phyloP scores from a whole-genome alignment of 1,139 yeast genomes.

The Meyerozyma guilliermondii region DNA sequence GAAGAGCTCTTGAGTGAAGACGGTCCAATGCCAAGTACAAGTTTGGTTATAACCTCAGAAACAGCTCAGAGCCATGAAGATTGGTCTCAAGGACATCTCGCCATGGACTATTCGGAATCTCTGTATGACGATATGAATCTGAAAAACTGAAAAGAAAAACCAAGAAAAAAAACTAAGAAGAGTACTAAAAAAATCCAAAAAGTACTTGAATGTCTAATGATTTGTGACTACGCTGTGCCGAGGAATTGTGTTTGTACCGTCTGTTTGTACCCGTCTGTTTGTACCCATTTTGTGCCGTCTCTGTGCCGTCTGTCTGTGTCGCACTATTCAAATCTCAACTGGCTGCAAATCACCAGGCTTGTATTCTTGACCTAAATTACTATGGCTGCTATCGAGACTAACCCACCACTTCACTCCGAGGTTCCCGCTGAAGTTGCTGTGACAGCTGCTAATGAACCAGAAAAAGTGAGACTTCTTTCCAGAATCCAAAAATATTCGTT shows the following conservation, averaged over 20 bases:
- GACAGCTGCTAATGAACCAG: not conserved
- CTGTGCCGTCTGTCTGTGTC: not conserved
- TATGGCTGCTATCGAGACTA: not conserved
- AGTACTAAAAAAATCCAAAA: too few relatives aligned
- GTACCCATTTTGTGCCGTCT: too few relatives aligned
- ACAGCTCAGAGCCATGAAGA: not conserved
- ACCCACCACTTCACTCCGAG: not conserved
- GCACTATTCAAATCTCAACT: not conserved
- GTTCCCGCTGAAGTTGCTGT: not conserved
- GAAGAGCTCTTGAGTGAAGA: not conserved
- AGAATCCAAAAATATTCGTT: not conserved
- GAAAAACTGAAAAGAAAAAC: too few relatives aligned
- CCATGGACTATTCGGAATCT: not conserved
- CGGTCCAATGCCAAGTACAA: not conserved
- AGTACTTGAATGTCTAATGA: too few relatives aligned
- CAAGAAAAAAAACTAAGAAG: too few relatives aligned
- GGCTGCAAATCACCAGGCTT: not conserved
- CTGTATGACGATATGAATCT: not conserved
- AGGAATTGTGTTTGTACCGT: too few relatives aligned
- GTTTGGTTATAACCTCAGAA: not conserved
- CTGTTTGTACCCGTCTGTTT: not conserved
- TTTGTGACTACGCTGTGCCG: too few relatives aligned
- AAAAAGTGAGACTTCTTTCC: not conserved
- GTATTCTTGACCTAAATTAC: not conserved
- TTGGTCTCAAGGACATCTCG: not conserved